Evolutionary conservation across 371 early-diverging fungal genomes (phyloP), one percentile per base, ranked within the genome.

Genomic region (Mortierella sp.): DNA sequence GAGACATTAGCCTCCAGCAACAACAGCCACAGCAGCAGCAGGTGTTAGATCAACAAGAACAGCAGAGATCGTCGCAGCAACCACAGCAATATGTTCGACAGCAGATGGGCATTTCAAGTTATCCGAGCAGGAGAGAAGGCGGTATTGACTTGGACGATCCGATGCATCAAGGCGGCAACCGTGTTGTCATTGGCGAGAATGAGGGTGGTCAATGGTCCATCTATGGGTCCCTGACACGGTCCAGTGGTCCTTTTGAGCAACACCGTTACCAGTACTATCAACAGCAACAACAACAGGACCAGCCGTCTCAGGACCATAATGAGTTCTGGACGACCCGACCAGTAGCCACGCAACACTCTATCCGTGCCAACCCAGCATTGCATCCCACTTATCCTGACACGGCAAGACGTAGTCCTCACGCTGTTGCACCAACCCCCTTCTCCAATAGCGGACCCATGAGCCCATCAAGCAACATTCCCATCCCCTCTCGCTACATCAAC

Each of bases 401-500:
- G 11, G 9, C 4, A 14, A 61, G 53, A 2, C 82, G 75, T 21
- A 48, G 43, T 50, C 72, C 71, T 6, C 55, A 79, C 10, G 6
- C 79, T 3, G 10, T 31, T 11, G 8, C 26, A 2, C 73, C 77
- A 19, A 48, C n/a, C 24, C 37, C 59, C 0, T 70, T 50, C 9
- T 50, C 40, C 24, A 69, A 51, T 44, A 77, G 59, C 26, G 76
- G 71, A 24, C 26, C 37, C 14, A 37, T 26, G 24, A 40, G 43
- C 5, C 37, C 61, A 26, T 48, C 72, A 28, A 72, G 73, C 51
- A 74, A 69, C 24, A 80, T 83, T 51, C 80, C 77, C 6, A 76
- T 83, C 24, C 83, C 83, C 21, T 72, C 74, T 10, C 79, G 80
- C 3, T 83, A 83, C 61, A 44, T 76, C 34, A 78, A 78, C 55